A percentile compares a stretch with the other conserved stretches of the same genome.
These are phyloP conservation scores for Cyberlindnera nakhonratchasimensis DNA, from an alignment of 805 yeast species.

Conservation along the genomic window DNA sequence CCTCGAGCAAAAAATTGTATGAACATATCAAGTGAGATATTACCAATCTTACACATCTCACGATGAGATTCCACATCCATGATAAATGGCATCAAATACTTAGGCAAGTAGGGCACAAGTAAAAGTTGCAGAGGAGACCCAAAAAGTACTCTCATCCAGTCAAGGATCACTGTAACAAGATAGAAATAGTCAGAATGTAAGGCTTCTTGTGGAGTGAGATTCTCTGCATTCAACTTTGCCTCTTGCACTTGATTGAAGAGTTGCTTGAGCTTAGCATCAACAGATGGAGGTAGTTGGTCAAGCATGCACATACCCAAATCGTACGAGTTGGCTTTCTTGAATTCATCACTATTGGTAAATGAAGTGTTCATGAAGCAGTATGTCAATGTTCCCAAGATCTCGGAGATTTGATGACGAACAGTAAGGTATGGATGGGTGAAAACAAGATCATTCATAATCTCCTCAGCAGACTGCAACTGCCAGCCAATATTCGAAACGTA, in stretches of 20 bases:
- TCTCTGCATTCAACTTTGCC: slow-evolving; percentile 33
- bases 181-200: slow-evolving; percentile 59
- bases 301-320: slow-evolving; percentile 36
- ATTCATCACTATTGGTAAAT: slow-evolving; percentile 35
- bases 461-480: slow-evolving; percentile 50
- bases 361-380: slow-evolving; percentile 42
- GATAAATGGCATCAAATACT: slow-evolving; percentile 64
- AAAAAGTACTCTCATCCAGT: slow-evolving; percentile 54
- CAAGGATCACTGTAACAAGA: slow-evolving; percentile 59
- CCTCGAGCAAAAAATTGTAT: slow-evolving; percentile 43
- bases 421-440: slow-evolving; percentile 65
- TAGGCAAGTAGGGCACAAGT: slow-evolving; percentile 48
- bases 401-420: slow-evolving; percentile 67
- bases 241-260: slow-evolving; percentile 44
- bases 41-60: slow-evolving; percentile 75
- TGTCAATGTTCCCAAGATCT: slow-evolving; percentile 41
- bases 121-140: slow-evolving; percentile 51
- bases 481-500: slow-evolving; percentile 49
- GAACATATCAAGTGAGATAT: slow-evolving; percentile 49
- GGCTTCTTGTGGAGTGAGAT: slow-evolving; percentile 50
- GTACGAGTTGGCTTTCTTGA: slow-evolving; percentile 34
- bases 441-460: slow-evolving; percentile 38
- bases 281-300: slow-evolving; percentile 27
- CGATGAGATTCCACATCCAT: slow-evolving; percentile 61
- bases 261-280: slow-evolving; percentile 36